phyloP scores from a whole-genome alignment of 177 flowering plant species.

The Vitis hybrid region DNA sequence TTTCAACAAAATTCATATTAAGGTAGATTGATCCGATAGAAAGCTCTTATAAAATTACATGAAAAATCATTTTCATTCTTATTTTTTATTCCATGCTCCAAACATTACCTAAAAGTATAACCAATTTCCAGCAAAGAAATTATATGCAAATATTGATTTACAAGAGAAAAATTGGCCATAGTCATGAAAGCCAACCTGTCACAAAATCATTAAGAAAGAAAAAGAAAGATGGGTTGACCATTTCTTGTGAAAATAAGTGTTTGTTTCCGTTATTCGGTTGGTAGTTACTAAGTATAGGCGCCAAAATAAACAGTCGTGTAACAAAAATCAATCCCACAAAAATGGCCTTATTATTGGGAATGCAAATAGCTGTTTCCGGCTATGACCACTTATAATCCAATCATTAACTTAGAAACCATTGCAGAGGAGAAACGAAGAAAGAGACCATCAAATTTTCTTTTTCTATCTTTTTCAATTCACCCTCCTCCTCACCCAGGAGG shows the following conservation, averaged over 20 bases:
- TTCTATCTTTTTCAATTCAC: background rate
- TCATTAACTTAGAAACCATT: background rate
- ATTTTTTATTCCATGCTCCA: too few species aligned
- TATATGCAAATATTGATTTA: too few species aligned
- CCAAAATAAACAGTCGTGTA: background rate
- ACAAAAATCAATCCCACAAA: conserved; percentile 16
- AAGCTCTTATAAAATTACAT: too few species aligned
- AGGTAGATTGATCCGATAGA: too few species aligned
- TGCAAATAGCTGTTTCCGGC: conserved; percentile 4
- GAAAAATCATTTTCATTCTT: too few species aligned
- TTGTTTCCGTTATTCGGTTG: background rate
- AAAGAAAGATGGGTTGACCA: too few species aligned
- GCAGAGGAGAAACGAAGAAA: background rate
- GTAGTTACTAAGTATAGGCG: conserved; percentile 1
- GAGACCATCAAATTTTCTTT: background rate
- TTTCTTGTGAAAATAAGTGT: too few species aligned
- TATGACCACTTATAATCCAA: conserved; percentile 11
- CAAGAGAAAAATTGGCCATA: too few species aligned
- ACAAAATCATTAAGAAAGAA: too few species aligned
- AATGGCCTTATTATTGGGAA: conserved; percentile 4
- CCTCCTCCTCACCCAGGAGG: conserved; percentile 36
- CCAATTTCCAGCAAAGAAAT: background rate
- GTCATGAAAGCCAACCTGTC: too few species aligned
- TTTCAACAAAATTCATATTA: too few species aligned
- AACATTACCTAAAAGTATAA: background rate